These are phyloP conservation scores for Melanopsichium pennsylvanicum DNA, from an alignment of 1,284 basidiomycete genomes.

Conservation along the genomic window DNA sequence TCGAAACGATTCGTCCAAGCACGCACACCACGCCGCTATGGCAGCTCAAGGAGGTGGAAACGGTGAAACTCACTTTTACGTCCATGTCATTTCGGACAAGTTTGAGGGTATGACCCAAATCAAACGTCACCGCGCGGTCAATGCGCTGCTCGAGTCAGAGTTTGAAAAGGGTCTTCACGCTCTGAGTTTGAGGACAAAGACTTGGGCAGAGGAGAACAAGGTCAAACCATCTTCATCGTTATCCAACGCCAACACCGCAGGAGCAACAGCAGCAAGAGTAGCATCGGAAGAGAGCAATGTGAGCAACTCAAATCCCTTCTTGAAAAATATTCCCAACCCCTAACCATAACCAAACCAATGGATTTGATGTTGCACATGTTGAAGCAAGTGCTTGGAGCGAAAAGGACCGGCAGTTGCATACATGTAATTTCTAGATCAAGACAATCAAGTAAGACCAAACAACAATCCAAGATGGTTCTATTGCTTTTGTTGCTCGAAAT, in stretches of 20 bases:
- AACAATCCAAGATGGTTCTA: too few species aligned
- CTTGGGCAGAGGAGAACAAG: constrained; percentile 52
- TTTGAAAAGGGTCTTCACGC: constrained; percentile 62
- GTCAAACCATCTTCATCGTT: neutral
- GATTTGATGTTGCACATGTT: too few species aligned
- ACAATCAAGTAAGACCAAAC: too few species aligned
- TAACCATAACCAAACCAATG: too few species aligned
- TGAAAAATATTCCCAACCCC: too few species aligned
- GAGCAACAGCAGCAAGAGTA: neutral
- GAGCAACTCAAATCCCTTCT: constrained; percentile 9
- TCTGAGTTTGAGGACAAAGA: constrained; percentile 58
- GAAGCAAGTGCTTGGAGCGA: too few species aligned
- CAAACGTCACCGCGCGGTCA: constrained; percentile 60
- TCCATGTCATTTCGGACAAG: constrained; percentile 58
- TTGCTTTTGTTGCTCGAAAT: too few species aligned
- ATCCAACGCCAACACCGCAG: neutral
- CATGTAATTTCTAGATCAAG: too few species aligned
- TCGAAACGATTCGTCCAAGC: constrained; percentile 59
- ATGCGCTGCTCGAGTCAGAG: constrained; percentile 51
- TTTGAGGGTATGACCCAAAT: constrained; percentile 62
- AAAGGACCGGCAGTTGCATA: too few species aligned
- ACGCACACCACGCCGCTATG: constrained; percentile 66
- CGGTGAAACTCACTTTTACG: constrained; percentile 64
- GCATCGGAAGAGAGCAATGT: constrained; percentile 23
- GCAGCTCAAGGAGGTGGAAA: constrained; percentile 62